phyloP scores from a whole-genome alignment of 192 early-diverging fungal genomes.

The Chytriomyces hyalinus region DNA sequence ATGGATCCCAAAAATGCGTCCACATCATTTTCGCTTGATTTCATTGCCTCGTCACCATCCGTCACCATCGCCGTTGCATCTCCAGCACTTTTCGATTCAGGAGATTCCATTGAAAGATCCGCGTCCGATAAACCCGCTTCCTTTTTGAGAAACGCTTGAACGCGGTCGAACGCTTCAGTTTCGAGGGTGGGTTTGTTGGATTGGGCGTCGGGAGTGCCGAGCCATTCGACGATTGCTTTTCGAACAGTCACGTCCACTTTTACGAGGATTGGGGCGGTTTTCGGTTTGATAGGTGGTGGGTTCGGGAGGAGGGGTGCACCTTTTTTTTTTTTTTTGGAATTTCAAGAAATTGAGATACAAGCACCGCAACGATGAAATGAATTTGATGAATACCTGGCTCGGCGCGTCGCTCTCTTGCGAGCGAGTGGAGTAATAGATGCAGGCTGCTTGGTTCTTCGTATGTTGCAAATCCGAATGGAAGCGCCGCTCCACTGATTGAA shows the following conservation, averaged over 20 bases:
- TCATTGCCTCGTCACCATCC: constrained; percentile 1
- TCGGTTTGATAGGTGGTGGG: neutral
- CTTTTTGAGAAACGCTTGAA: too few relatives aligned
- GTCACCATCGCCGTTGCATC: neutral
- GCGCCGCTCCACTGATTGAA: neutral
- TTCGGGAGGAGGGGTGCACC: neutral
- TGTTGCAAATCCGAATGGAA: constrained; percentile 15
- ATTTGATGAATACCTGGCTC: neutral
- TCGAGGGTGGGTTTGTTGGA: too few relatives aligned
- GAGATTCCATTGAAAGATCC: neutral
- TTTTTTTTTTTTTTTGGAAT: too few relatives aligned
- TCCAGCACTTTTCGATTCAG: neutral
- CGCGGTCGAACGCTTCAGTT: too few relatives aligned
- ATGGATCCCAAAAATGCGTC: constrained; percentile 22
- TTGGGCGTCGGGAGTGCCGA: too few relatives aligned
- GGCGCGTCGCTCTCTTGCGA: constrained; percentile 9
- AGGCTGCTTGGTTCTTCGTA: constrained; percentile 2
- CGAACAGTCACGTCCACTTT: constrained; percentile 21
- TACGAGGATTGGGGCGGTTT: neutral
- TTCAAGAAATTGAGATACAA: too few relatives aligned
- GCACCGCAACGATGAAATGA: too few relatives aligned
- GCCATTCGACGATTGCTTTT: constrained; percentile 3
- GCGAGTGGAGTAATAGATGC: constrained; percentile 11
- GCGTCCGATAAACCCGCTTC: neutral
- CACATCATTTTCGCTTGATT: constrained; percentile 9